Conservation (phyloP, 805 yeast species). For the Pichia eremophila region DNA sequence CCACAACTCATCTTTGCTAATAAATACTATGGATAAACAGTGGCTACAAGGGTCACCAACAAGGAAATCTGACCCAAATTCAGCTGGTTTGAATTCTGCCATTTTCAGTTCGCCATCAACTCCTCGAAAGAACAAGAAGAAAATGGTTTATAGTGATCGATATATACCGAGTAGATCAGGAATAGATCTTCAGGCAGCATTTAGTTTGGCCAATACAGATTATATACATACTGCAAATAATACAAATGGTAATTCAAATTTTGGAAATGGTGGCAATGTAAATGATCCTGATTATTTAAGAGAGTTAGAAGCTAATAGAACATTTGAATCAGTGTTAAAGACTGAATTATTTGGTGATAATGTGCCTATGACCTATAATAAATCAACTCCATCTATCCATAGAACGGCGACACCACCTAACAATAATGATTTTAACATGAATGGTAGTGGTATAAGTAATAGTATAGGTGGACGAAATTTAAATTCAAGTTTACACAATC, state of each 20-base stretch:
- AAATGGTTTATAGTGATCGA: conserved; percentile 64
- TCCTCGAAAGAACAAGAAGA: conserved; percentile 35
- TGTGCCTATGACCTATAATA: conserved; percentile 36
- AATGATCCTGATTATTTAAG: conserved; percentile 59
- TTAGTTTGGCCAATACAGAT: conserved; percentile 32
- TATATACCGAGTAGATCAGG: conserved; percentile 85
- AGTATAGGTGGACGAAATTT: neutral
- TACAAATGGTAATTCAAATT: neutral
- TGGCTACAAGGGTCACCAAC: neutral
- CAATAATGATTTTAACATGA: neutral
- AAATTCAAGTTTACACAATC: neutral
- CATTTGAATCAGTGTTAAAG: conserved; percentile 76
- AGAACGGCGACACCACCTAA: conserved; percentile 18
- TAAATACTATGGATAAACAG: neutral
- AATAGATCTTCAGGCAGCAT: conserved; percentile 80
- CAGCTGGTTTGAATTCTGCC: conserved; percentile 7
- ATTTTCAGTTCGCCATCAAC: conserved; percentile 31
- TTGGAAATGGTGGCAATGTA: neutral
- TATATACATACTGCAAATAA: conserved; percentile 11
- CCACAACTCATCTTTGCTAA: neutral
- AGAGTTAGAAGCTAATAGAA: conserved; percentile 76
- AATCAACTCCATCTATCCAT: neutral
- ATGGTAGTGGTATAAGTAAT: neutral
- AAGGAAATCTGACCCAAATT: neutral
- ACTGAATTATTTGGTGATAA: conserved; percentile 90